Evolutionary conservation across 768 basidiomycete genomes (phyloP), one percentile per base, ranked within the genome.

Genomic region (Mycena metata): DNA sequence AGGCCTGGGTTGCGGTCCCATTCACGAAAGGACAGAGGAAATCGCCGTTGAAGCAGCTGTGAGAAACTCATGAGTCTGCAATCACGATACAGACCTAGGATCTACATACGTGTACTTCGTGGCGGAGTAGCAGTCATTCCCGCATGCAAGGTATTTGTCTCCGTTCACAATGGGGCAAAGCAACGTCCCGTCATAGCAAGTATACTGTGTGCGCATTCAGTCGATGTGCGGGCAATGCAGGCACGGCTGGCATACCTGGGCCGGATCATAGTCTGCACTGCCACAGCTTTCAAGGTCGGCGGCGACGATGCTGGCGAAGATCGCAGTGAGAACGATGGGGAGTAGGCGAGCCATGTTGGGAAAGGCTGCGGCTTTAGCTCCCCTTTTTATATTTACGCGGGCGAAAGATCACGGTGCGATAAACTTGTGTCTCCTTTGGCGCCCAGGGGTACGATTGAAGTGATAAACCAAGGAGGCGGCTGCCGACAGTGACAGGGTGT

Each of bases 21-120:
- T 61, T 35, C 35, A 49, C 21, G 36, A 55, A 47, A 21, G 69
- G 69, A 30, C 69, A 70, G 52, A 70, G 69, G 39, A 62, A 45
- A 33, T 61, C 23, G 15, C 64, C 64, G 54, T 70, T 60, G 46
- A 60, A 47, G 59, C 64, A 70, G 5, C 62, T 51, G 41, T 70
- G 57, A 64, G 30, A 3, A 30, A 30, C 30, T 30, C 30, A 30
- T 30, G 30, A 30, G 30, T 6, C 30, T 30, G 6, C 30, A 30
- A 30, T 30, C 30, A 30, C 30, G 30, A 30, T 30, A 30, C 30
- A 30, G 30, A 6, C 30, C 3, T 30, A 9, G 42, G 11, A 42
- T 19, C 13, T 49, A 21, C 21, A 24, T 24, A 49, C 47, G 47
- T 49, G 19, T 49, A 49, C 12, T 49, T 1, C 2, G 21, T 16